phyloP scores from a whole-genome alignment of 495 filamentous ascomycete genomes.

The Chlorociboria aeruginascens region DNA sequence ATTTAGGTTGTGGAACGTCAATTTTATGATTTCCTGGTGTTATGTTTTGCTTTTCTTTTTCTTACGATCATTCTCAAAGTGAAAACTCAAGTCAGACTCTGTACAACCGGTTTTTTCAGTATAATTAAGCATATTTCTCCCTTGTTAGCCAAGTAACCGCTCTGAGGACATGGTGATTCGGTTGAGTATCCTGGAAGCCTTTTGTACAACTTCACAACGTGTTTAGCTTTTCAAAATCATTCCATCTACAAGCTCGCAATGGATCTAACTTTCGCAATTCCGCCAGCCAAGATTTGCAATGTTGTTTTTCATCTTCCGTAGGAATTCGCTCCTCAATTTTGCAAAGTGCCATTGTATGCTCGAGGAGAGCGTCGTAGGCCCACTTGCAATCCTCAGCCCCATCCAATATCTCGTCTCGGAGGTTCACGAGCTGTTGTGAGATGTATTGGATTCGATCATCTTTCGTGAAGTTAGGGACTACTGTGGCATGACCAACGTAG shows the following conservation, averaged over 20 bases:
- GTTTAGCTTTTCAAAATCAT: conserved; percentile 29
- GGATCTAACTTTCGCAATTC: conserved; percentile 57
- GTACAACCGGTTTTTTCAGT: too few relatives aligned
- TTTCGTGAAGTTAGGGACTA: conserved; percentile 47
- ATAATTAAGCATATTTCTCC: too few relatives aligned
- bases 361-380: conserved; percentile 67
- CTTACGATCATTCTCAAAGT: too few relatives aligned
- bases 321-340: conserved; percentile 27
- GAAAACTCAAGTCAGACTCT: too few relatives aligned
- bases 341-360: conserved; percentile 41
- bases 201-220: too few relatives aligned
- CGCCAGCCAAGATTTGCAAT: conserved; percentile 47
- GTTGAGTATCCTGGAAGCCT: too few relatives aligned
- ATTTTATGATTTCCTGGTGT: too few relatives aligned
- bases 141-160: too few relatives aligned
- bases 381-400: conserved; percentile 67
- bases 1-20: too few relatives aligned
- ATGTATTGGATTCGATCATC: conserved; percentile 55
- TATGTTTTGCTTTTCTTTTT: too few relatives aligned
- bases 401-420: conserved; percentile 57
- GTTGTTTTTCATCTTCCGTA: conserved; percentile 27
- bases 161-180: too few relatives aligned
- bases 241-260: conserved; percentile 56
- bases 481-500: conserved; percentile 30
- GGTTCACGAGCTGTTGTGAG: conserved; percentile 50